Percentiles rank a stretch among this genome's conserved stretches.
These are phyloP conservation scores for Lodderomyces pseudojiufengensis DNA, from an alignment of 1,139 yeast species.

Conservation along the genomic window DNA sequence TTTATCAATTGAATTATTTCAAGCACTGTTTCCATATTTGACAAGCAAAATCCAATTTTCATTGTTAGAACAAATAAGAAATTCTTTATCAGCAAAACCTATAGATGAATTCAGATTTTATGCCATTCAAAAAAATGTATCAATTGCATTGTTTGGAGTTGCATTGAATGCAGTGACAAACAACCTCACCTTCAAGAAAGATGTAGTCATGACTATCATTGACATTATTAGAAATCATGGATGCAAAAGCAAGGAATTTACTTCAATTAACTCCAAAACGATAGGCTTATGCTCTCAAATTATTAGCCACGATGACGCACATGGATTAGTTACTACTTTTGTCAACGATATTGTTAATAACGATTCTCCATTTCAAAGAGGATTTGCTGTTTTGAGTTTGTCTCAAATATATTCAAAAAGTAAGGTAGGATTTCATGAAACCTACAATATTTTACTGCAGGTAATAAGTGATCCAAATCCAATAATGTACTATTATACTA, in stretches of 20 bases:
- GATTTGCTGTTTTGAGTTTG: constrained; percentile 58
- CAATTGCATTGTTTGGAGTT: constrained; percentile 62
- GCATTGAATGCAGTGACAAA: constrained; percentile 33
- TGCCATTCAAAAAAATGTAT: constrained; percentile 59
- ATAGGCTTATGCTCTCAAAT: constrained; percentile 58
- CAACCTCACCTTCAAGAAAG: constrained; percentile 33
- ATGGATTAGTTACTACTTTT: constrained; percentile 50
- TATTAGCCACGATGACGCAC: constrained; percentile 29
- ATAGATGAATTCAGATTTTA: constrained; percentile 32
- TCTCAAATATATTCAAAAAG: constrained; percentile 53
- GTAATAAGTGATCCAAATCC: constrained; percentile 82
- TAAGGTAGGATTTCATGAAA: constrained; percentile 32
- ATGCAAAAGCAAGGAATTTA: constrained; percentile 30
- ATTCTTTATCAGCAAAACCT: constrained; percentile 36
- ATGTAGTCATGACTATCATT: constrained; percentile 47
- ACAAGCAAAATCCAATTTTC: constrained; percentile 84
- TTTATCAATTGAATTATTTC: constrained; percentile 72
- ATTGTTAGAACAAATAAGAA: constrained; percentile 71
- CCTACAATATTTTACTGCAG: constrained; percentile 57
- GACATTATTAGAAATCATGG: constrained; percentile 57
- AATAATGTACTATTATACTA: constrained; percentile 67
- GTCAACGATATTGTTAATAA: constrained; percentile 56
- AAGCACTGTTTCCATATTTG: constrained; percentile 65
- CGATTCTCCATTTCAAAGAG: constrained; percentile 58
- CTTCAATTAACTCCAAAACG: constrained; percentile 60